Evolutionary conservation across 1,284 basidiomycete genomes (phyloP), one percentile per base, ranked within the genome.

Genomic region (Marasmius fiardii): DNA sequence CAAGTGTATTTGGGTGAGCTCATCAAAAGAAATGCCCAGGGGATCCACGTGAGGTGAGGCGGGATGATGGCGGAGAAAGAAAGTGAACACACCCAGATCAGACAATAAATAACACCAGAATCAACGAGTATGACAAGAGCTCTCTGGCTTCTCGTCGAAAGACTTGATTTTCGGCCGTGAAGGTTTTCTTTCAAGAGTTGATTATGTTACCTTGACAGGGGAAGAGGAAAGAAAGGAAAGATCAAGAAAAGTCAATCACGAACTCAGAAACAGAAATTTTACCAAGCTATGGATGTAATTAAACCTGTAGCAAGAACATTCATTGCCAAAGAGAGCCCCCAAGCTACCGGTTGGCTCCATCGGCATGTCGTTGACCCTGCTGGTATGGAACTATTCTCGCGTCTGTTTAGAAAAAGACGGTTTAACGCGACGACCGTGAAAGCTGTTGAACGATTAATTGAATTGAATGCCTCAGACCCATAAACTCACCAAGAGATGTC

Each of bases 21-120:
- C 16, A 10, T 20, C 28, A 20, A 4, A 4, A 10, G 28, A 10
- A 31, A 31, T 4, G 28, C 5, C 28, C 5, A 31, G 10, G 4
- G 4, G 34, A 31, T 21, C 7, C 2, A 14, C 4, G 4, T 16
- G 2, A 21, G 10, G 28, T 10, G 4, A 7, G 16, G 2, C 8
- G 31, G 14, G 18, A 18, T 12, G 47, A 12, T 20, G 12, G 20
- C 8, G 12, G 10, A 4, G 11, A 18, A 41, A 37, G 21, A 1
- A 21, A n/a, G 45, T 43, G n/a, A n/a, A 0, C 18, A 10, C 28
- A 53, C 55, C 55, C 55, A 57, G 34, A 57, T 53, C 6, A 57
- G 24, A 23, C 55, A 57, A 34, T 57, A 57, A 28, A 53, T 52
- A 21, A 57, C 53, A 3, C 55, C 55, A n/a, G 55, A 57, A 20